Conservation (phyloP, 108 stramenopile species). For the Pseudonitzschia multistriata region DNA sequence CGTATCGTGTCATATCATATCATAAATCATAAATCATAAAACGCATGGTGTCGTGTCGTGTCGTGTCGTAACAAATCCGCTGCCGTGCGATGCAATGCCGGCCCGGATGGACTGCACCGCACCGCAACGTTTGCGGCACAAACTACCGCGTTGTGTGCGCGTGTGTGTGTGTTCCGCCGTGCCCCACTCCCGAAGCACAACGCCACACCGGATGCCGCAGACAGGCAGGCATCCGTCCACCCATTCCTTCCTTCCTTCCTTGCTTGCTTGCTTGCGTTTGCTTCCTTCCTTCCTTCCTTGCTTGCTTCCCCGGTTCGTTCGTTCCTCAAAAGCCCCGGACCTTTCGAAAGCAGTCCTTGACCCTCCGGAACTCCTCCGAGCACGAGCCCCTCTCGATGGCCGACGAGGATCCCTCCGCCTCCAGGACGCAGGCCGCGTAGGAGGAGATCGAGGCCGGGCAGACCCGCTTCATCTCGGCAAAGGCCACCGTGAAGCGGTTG, state of each 20-base stretch:
- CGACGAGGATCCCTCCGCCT: slow-evolving; percentile 17
- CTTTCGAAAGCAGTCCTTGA: slow-evolving; percentile 44
- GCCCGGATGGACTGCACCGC: too few relatives aligned
- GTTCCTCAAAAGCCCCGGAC: slow-evolving; percentile 18
- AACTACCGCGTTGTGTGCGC: neutral
- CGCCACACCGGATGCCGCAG: neutral
- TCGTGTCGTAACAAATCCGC: too few relatives aligned
- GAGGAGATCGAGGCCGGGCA: slow-evolving; percentile 33
- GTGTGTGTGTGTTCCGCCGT: neutral
- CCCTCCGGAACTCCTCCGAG: slow-evolving; percentile 34
- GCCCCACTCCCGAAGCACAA: too few relatives aligned
- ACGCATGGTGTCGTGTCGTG: too few relatives aligned
- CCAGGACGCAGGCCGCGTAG: slow-evolving; percentile 33
- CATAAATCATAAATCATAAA: too few relatives aligned
- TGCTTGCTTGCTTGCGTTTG: neutral
- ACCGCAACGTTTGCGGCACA: too few relatives aligned
- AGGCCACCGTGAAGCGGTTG: slow-evolving; percentile 35
- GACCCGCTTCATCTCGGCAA: slow-evolving; percentile 43
- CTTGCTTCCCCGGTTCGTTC: too few relatives aligned
- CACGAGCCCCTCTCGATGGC: slow-evolving; percentile 27
- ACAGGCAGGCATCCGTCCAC: neutral
- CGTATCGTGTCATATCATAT: too few relatives aligned
- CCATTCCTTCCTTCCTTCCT: too few relatives aligned
- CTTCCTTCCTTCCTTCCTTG: neutral
- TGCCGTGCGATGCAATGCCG: too few relatives aligned